Evolutionary conservation across 2,329 filamentous ascomycete species (phyloP), one percentile per base, ranked within the genome.

Genomic region (Colletotrichum cereale): DNA sequence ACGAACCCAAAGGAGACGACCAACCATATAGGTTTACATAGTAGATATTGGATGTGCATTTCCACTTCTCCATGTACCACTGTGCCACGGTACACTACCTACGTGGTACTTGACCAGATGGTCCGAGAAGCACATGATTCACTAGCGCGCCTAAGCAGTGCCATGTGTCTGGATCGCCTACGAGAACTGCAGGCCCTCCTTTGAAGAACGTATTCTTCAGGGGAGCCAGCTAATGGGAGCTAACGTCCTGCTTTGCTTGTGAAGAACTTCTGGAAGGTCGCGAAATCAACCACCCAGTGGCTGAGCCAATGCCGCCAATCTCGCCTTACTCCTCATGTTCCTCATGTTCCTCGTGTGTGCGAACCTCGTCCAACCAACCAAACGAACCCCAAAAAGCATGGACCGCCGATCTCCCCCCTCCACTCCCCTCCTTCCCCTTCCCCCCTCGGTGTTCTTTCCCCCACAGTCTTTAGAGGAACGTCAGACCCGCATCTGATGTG

Each of bases 351-450:
- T 26, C 24, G 48, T 50, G 48, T 26, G 24, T 11, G 50, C 29
- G 47, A 50, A 26, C 24, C 47, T 50, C 31, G 12, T 16, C 53
- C 12, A 34, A 38, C 53, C 53, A 56, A 56, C 21, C 66, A 62
- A 65, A 44, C 52, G 8, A 42, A 42, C 26, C 38, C 50, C 8
- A 57, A 71, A 48, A 56, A 56, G 67, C 68, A 67, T 68, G 64
- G 68, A 60, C 68, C 58, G 65, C 65, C 44, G 68, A 71, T 71
- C 58, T 58, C 68, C 68, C 64, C 64, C 64, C 47, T 47, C 34
- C 42, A 26, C 21, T 47, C 38, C 40, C 29, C 40, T 42, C 18
- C 18, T 6, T 21, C 5, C 40, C 10, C 11, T 6, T 21, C 42
- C 42, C 42, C 21, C 42, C 31, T 68, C 26, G 50, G 60, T 34